phyloP scores from a whole-genome alignment of 257 asterid genomes.

The Salvia hispanica region DNA sequence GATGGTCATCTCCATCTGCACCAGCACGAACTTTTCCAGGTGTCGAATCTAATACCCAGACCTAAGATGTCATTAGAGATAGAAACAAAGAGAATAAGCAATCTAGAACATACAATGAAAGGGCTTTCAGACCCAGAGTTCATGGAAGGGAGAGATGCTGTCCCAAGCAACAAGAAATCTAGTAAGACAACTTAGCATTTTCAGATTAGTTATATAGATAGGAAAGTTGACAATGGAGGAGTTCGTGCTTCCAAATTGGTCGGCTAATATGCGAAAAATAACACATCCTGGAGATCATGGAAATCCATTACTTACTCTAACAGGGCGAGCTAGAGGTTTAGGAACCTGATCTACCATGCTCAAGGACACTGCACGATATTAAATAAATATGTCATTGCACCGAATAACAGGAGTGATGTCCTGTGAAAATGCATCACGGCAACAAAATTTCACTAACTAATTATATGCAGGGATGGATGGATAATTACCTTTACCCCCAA shows the following conservation, averaged over 20 bases:
- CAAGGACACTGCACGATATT: conserved; percentile 70
- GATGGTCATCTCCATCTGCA: conserved; percentile 96
- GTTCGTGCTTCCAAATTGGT: conserved; percentile 13
- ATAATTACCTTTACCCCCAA: conserved; percentile 94
- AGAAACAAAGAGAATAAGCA: conserved; percentile 7
- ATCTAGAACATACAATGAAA: conserved; percentile 1
- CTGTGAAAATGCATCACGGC: conserved; percentile 1
- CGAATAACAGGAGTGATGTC: conserved; percentile 6
- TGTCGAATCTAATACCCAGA: conserved; percentile 93
- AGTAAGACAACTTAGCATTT: conserved; percentile 9
- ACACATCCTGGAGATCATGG: background rate
- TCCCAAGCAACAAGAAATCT: conserved; percentile 11
- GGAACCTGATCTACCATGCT: conserved; percentile 98
- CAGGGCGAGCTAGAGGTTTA: conserved; percentile 97
- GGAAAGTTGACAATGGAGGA: background rate
- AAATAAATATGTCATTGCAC: conserved; percentile 24
- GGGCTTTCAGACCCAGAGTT: background rate
- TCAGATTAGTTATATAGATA: conserved; percentile 15
- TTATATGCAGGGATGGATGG: conserved; percentile 10
- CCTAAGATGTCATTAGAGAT: conserved; percentile 49
- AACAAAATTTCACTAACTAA: background rate
- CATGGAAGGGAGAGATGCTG: background rate
- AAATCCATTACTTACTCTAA: conserved; percentile 64
- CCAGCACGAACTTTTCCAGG: conserved; percentile 98
- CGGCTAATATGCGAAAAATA: background rate